These are phyloP conservation scores for Circinella umbellata DNA, from an alignment of 371 early-diverging fungal species.

Conservation along the genomic window DNA sequence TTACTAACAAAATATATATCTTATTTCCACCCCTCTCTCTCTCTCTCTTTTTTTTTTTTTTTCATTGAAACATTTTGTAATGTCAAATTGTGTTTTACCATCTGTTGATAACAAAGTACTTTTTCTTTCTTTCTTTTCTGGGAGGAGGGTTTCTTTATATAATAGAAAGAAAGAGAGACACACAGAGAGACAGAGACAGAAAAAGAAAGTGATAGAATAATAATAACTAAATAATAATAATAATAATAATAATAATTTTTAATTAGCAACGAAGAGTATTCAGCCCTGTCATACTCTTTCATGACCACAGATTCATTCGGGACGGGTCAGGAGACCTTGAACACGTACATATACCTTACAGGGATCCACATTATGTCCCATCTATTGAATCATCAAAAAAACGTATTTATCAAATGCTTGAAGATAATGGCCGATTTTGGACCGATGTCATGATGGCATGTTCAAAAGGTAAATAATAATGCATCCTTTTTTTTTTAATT, in stretches of 20 bases:
- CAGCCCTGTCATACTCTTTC: conserved; percentile 47
- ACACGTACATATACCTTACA: conserved; percentile 36
- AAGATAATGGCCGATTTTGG: conserved; percentile 43
- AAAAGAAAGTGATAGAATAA: no score
- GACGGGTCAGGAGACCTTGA: conserved; percentile 31
- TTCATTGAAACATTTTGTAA: background rate
- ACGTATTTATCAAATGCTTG: conserved; percentile 39
- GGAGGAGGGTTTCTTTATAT: no score
- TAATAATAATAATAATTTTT: background rate
- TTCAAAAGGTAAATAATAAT: conserved; percentile 20
- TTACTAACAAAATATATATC: no score
- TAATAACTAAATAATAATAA: no score
- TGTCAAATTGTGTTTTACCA: conserved; percentile 16
- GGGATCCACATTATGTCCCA: conserved; percentile 33
- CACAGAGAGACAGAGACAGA: no score
- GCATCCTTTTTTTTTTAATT: background rate
- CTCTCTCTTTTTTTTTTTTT: background rate
- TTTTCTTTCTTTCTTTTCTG: background rate
- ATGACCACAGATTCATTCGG: conserved; percentile 37
- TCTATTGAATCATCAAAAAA: conserved; percentile 31
- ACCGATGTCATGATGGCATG: conserved; percentile 32
- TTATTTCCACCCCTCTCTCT: conserved; percentile 4
- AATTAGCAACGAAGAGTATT: conserved; percentile 27
- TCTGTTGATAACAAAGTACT: conserved; percentile 15
- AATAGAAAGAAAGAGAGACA: no score